These are phyloP conservation scores for Tylopilus orsonianus DNA, from an alignment of 1,284 basidiomycete species.

Conservation along the genomic window DNA sequence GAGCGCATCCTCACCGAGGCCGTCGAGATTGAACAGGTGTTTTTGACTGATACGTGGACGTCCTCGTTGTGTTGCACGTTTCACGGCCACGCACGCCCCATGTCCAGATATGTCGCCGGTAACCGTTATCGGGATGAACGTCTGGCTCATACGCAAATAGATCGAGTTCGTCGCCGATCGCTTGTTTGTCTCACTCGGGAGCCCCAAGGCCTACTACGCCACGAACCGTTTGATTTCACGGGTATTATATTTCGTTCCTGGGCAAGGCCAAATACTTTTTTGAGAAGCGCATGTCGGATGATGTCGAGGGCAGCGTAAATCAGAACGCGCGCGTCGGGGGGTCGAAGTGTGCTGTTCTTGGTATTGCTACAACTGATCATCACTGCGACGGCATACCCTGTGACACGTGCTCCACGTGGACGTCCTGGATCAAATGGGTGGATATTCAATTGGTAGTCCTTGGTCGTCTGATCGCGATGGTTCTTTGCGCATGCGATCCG, in stretches of 20 bases:
- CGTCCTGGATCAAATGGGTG: too few species aligned
- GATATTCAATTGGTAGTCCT: too few species aligned
- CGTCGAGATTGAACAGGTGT: constrained; percentile 82
- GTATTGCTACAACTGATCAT: too few species aligned
- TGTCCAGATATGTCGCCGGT: constrained; percentile 65
- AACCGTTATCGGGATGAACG: constrained; percentile 82
- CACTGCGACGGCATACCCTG: too few species aligned
- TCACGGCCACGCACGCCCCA: background rate
- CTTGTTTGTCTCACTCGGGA: constrained; percentile 82
- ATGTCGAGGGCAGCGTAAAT: constrained; percentile 74
- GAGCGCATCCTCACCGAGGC: constrained; percentile 77
- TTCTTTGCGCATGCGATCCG: too few species aligned
- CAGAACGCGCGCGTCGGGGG: too few species aligned
- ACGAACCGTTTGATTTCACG: constrained; percentile 87
- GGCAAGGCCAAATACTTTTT: constrained; percentile 82
- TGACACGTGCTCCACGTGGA: too few species aligned
- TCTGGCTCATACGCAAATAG: constrained; percentile 86
- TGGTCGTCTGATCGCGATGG: too few species aligned
- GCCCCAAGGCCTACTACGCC: constrained; percentile 73
- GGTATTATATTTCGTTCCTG: constrained; percentile 91
- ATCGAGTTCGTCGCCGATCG: constrained; percentile 97
- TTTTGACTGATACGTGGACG: constrained; percentile 59
- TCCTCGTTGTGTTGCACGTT: background rate
- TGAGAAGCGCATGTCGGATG: constrained; percentile 85
- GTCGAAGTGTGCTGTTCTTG: too few species aligned